These are phyloP conservation scores for Saccharomycopsis hybrid DNA, from an alignment of 1,139 yeast genomes.

Conservation along the genomic window DNA sequence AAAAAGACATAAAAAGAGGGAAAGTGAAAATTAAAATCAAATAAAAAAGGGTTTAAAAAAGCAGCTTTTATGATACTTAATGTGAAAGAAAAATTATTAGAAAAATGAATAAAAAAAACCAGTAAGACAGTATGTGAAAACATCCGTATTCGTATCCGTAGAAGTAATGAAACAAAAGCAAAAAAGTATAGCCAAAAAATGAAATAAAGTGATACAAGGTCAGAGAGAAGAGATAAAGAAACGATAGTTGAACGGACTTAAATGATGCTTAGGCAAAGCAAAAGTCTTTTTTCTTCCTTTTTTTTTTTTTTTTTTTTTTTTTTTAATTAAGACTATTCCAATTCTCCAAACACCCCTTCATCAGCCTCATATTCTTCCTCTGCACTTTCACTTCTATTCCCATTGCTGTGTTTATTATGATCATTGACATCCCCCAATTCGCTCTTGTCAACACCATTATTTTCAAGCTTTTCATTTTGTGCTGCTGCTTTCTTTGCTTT, in stretches of 20 bases:
- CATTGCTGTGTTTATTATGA: neutral
- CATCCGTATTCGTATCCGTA: too few species aligned
- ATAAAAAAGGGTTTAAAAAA: too few species aligned
- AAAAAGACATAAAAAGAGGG: too few species aligned
- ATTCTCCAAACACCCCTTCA: slow-evolving; percentile 20
- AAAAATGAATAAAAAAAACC: too few species aligned
- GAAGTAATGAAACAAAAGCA: too few species aligned
- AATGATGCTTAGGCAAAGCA: neutral
- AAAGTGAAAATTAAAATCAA: too few species aligned
- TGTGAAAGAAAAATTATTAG: too few species aligned
- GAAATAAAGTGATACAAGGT: neutral
- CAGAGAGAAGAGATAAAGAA: neutral
- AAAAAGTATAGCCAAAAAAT: neutral
- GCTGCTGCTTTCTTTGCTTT: too few species aligned
- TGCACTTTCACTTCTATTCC: neutral
- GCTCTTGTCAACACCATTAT: too few species aligned
- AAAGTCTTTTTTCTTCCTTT: neutral
- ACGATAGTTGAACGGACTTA: neutral
- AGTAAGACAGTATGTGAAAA: too few species aligned
- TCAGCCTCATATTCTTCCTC: slow-evolving; percentile 18
- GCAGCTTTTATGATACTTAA: too few species aligned
- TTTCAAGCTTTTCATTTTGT: too few species aligned
- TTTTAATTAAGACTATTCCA: slow-evolving; percentile 11
- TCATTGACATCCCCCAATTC: neutral
- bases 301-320: neutral